Conservation (phyloP, 2,329 filamentous ascomycete species). For the Curvularia spicifera region DNA sequence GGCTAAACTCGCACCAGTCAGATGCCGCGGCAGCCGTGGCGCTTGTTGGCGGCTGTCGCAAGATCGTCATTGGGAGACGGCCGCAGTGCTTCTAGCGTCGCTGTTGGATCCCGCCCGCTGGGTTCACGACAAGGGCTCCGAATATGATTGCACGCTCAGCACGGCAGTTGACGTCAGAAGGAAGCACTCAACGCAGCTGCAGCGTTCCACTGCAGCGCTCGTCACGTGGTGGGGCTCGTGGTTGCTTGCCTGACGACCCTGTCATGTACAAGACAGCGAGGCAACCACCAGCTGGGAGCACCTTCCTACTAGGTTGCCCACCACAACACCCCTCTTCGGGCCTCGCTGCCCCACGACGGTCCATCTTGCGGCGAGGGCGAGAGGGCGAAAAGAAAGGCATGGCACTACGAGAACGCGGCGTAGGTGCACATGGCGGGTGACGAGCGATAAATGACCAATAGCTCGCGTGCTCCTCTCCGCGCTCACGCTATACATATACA, state of each 20-base stretch:
- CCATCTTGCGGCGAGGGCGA: not conserved
- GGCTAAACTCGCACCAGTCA: constrained; percentile 18
- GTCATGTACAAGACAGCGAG: not conserved
- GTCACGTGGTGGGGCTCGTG: not conserved
- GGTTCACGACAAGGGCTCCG: constrained; percentile 11
- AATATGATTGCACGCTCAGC: not conserved
- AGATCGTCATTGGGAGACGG: constrained; percentile 3
- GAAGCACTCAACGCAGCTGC: not conserved
- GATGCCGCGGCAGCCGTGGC: constrained; percentile 11
- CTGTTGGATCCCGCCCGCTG: constrained; percentile 8
- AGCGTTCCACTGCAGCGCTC: not conserved
- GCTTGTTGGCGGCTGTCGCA: constrained; percentile 16
- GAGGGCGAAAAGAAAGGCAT: not conserved
- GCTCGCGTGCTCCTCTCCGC: not conserved
- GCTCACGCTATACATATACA: not conserved
- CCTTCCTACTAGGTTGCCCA: no score
- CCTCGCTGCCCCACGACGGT: not conserved
- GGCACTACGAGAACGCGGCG: not conserved
- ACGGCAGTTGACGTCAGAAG: not conserved
- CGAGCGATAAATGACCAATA: not conserved
- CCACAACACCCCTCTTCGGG: no score
- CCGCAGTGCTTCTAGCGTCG: constrained; percentile 18
- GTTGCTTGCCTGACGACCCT: no score
- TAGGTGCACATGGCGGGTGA: not conserved
- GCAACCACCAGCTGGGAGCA: no score